A percentile compares a stretch with the other conserved stretches of the same genome.
phyloP scores from a whole-genome alignment of 2,329 filamentous ascomycete species.

The Calonectria pauciramosa region DNA sequence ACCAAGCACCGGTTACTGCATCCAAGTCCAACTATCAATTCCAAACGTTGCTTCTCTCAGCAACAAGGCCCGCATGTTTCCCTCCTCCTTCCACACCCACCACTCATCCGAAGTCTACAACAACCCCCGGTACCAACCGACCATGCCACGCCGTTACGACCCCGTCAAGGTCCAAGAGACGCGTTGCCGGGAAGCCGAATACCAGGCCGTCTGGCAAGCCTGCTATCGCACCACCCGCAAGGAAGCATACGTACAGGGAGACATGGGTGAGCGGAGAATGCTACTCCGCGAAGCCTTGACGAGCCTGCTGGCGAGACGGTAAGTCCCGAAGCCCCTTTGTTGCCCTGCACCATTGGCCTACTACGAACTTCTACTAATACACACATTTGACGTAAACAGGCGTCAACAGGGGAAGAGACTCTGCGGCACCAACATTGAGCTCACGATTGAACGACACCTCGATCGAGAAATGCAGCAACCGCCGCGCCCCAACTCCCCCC shows the following conservation, averaged over 20 bases:
- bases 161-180: constrained; percentile 11
- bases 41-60: background rate
- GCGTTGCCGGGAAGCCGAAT: constrained; percentile 38
- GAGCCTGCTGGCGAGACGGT: constrained; percentile 34
- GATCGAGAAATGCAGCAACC: constrained; percentile 22
- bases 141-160: constrained; percentile 28
- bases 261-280: background rate
- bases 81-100: background rate
- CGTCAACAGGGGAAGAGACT: constrained; percentile 18
- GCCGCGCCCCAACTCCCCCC: background rate
- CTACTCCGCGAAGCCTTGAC: constrained; percentile 26
- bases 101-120: background rate
- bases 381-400: constrained; percentile 13
- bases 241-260: constrained; percentile 21
- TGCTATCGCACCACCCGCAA: constrained; percentile 37
- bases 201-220: constrained; percentile 43
- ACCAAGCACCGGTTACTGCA: background rate
- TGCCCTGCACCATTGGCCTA: background rate
- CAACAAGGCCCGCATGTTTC: background rate
- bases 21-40: background rate
- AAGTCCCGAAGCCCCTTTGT: background rate
- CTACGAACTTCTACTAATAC: background rate
- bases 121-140: background rate
- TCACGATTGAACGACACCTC: constrained; percentile 40
- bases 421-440: constrained; percentile 28